These are phyloP conservation scores for Monosporascus sp. DNA, from an alignment of 2,329 filamentous ascomycete genomes.

Conservation along the genomic window DNA sequence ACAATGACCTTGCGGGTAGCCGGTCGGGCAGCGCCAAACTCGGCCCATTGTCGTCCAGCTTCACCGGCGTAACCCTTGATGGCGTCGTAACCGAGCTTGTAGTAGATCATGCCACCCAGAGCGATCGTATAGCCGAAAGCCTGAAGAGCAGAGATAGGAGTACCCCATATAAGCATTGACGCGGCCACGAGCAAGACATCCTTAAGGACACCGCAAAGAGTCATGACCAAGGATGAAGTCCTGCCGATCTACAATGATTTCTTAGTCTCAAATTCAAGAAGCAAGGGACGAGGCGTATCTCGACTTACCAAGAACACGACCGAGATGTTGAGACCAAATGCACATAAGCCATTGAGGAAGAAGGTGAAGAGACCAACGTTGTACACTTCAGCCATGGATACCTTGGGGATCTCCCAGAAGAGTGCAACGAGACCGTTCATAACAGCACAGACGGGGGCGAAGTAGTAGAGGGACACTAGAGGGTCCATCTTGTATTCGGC, in stretches of 20 bases:
- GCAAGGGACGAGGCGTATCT: not conserved
- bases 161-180: constrained; percentile 78
- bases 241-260: constrained; percentile 67
- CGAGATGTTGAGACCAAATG: constrained; percentile 78
- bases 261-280: constrained; percentile 19
- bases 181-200: constrained; percentile 77
- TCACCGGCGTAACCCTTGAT: constrained; percentile 74
- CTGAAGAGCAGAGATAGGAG: constrained; percentile 68
- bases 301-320: constrained; percentile 75
- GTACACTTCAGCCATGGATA: constrained; percentile 66
- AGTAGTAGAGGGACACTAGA: constrained; percentile 84
- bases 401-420: constrained; percentile 66
- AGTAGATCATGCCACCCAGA: constrained; percentile 73
- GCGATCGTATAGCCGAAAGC: constrained; percentile 82
- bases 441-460: constrained; percentile 74
- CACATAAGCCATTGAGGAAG: constrained; percentile 69
- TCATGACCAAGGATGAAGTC: constrained; percentile 80
- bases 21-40: constrained; percentile 75
- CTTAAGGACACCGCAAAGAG: constrained; percentile 82
- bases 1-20: constrained; percentile 72
- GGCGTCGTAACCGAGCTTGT: constrained; percentile 80
- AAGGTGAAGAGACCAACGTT: constrained; percentile 68
- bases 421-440: constrained; percentile 75
- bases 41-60: constrained; percentile 73
- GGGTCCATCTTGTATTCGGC: constrained; percentile 91